phyloP scores from a whole-genome alignment of 78 protist genomes.

The Anaeramoeba flamelloides region DNA sequence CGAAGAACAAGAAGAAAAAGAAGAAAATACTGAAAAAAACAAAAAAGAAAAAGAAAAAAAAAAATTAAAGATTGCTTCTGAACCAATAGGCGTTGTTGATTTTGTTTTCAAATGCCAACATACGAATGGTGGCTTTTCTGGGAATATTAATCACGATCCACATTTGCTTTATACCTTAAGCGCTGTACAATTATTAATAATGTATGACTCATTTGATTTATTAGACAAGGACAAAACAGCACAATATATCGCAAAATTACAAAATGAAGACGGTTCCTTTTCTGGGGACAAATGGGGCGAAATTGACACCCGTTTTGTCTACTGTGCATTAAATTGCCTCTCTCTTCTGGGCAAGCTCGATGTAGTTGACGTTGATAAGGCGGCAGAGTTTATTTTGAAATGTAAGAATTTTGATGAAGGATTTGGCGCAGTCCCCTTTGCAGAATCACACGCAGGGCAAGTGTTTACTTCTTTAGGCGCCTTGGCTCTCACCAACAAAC shows the following conservation, averaged over 20 bases:
- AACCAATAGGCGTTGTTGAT: conserved; percentile 22
- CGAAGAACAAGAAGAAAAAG: too few species aligned
- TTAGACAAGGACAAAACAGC: neutral
- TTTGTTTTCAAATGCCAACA: conserved; percentile 55
- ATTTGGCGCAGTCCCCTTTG: conserved; percentile 74
- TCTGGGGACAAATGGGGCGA: conserved; percentile 94
- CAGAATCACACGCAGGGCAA: conserved; percentile 97
- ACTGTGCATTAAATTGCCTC: conserved; percentile 30
- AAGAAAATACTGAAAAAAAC: too few species aligned
- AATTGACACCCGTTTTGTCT: conserved; percentile 83
- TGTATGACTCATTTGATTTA: neutral
- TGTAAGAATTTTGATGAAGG: conserved; percentile 93
- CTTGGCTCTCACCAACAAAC: conserved; percentile 53
- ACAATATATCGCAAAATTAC: conserved; percentile 42
- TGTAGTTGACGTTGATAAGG: conserved; percentile 31
- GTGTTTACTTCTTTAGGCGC: conserved; percentile 92
- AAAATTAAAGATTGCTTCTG: too few species aligned
- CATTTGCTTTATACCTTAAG: conserved; percentile 83
- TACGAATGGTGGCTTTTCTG: conserved; percentile 75
- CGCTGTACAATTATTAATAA: conserved; percentile 67
- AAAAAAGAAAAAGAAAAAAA: too few species aligned
- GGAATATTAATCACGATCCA: conserved; percentile 74
- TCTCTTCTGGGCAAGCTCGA: conserved; percentile 49
- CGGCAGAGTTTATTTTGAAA: conserved; percentile 44
- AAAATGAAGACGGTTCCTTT: conserved; percentile 86